Base-by-base conservation (phyloP, 2,329 filamentous ascomycete species). In the Mollisiaceae sp. region DNA sequence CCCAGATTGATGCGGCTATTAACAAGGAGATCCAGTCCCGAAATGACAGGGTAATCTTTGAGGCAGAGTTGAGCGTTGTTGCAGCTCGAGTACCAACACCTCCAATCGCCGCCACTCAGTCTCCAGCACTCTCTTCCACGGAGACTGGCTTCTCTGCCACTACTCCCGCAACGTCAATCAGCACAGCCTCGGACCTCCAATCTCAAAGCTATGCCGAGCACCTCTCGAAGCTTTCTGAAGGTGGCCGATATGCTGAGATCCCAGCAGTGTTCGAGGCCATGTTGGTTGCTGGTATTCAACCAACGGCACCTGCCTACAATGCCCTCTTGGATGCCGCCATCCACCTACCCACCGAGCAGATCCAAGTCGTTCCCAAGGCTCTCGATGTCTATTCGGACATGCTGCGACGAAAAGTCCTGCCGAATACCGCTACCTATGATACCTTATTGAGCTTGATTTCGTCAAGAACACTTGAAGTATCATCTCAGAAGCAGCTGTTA, bases 361-460 rank as follows among this genome's bases (percentile, higher is more conserved):
- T 91, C 62, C 91, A 96, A 79, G 88, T 95, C 60, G 92, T 97
- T 15, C 90, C 93, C 67, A 97, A 97, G 81, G 93, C 93, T 5
- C 85, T 98, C 60, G 94, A 97, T 80, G 91, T 99, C 60, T 99
- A 98, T 78, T 91, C 93, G 18, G 94, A 98, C 77, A 98, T 99
- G 95, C 88, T 97, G 72, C 89, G 90, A 70, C 91, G 94, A 70
- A 90, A 90, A 72, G 89, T 98, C 27, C 81, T 86, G 22, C 94
- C 94, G 8, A 90, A 97, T 76, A 88, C 89, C 62, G 87, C 91
- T 64, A 98, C 94, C 0, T 98, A 97, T 79, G 89, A 93, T 75
- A 93, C 93, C 39, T 83, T 99, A 20, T 91, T 99, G 63, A 88
- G 91, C 65, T 82, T 97, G 45, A 83, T 99, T 60, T 91, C 94